Conservation (phyloP, 495 filamentous ascomycete species). For the Geopyxis carbonaria region DNA sequence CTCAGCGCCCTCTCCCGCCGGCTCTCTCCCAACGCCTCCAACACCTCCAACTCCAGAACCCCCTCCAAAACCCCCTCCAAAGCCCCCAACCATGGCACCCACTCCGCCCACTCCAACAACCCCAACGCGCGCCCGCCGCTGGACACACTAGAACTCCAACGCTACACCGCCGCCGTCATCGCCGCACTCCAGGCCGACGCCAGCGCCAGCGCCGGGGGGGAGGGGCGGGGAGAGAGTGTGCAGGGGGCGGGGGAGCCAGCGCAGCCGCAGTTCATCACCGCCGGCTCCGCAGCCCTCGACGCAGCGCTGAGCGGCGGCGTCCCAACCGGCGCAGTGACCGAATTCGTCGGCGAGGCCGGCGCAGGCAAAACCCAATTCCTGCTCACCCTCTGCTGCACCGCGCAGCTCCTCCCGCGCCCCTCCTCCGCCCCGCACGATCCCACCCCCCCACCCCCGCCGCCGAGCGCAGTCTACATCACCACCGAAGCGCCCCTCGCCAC, state of each 20-base stretch:
- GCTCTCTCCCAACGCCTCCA: conserved; percentile 30
- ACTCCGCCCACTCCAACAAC: conserved; percentile 49
- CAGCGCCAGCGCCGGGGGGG: conserved; percentile 22
- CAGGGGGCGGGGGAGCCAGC: conserved; percentile 28
- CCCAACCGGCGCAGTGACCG: conserved; percentile 63
- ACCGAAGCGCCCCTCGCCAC: conserved; percentile 79
- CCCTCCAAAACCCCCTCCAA: conserved; percentile 37
- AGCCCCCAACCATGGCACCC: conserved; percentile 59
- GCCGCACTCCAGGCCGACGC: background rate
- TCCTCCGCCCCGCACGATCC: too few species aligned
- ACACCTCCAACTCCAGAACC: background rate
- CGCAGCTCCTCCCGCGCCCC: conserved; percentile 61
- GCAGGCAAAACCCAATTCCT: conserved; percentile 95
- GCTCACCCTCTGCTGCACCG: conserved; percentile 58
- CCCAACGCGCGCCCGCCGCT: conserved; percentile 37
- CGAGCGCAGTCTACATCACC: conserved; percentile 76
- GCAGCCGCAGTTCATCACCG: conserved; percentile 48
- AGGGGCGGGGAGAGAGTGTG: conserved; percentile 29
- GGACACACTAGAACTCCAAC: conserved; percentile 8
- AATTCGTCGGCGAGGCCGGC: conserved; percentile 80
- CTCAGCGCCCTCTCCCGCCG: conserved; percentile 68
- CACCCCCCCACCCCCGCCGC: too few species aligned
- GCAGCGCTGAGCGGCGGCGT: conserved; percentile 67
- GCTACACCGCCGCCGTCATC: conserved; percentile 12
- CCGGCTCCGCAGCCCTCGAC: conserved; percentile 60